Conservation (phyloP, 2,329 filamentous ascomycete genomes). For the Rutstroemia sp. region DNA sequence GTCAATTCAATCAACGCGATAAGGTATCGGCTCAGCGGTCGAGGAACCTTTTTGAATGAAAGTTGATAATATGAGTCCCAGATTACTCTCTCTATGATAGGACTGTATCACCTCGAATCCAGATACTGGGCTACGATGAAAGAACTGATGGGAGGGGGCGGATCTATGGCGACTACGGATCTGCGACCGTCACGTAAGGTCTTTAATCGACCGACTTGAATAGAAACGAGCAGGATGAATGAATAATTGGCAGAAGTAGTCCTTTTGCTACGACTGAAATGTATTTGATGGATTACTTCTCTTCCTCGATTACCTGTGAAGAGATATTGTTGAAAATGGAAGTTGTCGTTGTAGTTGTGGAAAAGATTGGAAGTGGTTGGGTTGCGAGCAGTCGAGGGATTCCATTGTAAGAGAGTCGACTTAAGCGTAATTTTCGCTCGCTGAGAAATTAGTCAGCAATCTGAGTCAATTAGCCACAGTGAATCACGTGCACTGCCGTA, state of each 20-base stretch:
- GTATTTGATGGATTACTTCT: neutral
- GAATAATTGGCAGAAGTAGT: neutral
- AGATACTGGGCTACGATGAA: slow-evolving; percentile 11
- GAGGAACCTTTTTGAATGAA: neutral
- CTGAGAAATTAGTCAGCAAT: no score
- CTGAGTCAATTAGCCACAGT: no score
- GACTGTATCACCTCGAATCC: slow-evolving; percentile 6
- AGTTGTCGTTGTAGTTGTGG: neutral
- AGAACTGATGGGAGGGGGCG: slow-evolving; percentile 4
- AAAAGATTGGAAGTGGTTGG: no score
- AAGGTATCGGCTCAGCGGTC: neutral
- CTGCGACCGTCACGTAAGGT: slow-evolving; percentile 9
- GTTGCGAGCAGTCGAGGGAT: no score
- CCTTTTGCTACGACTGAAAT: slow-evolving; percentile 1
- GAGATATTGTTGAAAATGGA: neutral
- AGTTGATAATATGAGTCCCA: slow-evolving; percentile 9
- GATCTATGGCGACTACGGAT: slow-evolving; percentile 11
- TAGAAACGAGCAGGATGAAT: neutral
- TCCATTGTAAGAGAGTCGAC: no score
- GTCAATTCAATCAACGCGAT: slow-evolving; percentile 13
- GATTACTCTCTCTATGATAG: slow-evolving; percentile 11
- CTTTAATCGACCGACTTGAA: neutral
- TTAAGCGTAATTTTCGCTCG: no score
- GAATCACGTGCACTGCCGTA: no score
- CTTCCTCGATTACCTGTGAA: slow-evolving; percentile 2